Evolutionary conservation across 2,329 filamentous ascomycete species (phyloP), one percentile per base, ranked within the genome.

Genomic region (Mycocentrospora acerina): DNA sequence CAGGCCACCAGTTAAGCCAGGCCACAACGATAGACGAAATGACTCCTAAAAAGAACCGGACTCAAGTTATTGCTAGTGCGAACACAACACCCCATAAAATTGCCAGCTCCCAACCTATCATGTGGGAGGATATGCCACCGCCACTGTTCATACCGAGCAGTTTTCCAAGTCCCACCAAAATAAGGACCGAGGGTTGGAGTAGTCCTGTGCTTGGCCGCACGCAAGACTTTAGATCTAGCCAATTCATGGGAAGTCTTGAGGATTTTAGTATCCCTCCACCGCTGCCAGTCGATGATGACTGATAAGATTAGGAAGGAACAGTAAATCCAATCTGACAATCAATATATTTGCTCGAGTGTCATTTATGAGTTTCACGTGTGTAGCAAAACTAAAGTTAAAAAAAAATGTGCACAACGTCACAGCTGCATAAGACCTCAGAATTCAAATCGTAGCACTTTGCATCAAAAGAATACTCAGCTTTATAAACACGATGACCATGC

Each of bases 61-160:
- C 37, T 1, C 49, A 53, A 17, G 37, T 30, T 0, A 29, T 41
- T 1, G 24, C 18, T 4, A 62, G 51, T 24, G 47, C 51, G 9
- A 46, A 47, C 9, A 55, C 49, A 2, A 62, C 60, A 3, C 60
- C 62, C 0, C 51, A 53, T 4, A 51, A 49, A 13, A 40, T 44
- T 3, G 46, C 46, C 2, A 53, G 42, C 29, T 57, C 54, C 4
- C 52, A 53, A 18, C 42, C 44, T 8, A 35, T 46, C 13, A 32
- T 53, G 10, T 59, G 57, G 2, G 57, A 62, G 7, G 42, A 41
- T 5, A 53, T 51, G 28, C 62, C 60, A 3, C 60, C 61, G 6
- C 48, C 60, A 4, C 37, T 66, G 5, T 48, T 64, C 16, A 66
- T 66, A 31, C 63, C 63, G 2, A 59, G 53, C 5, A 66, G 62